Percentiles rank a stretch among this genome's conserved stretches.
Conservation (phyloP, 768 basidiomycete genomes). For the Infundibulicybe gibba region DNA sequence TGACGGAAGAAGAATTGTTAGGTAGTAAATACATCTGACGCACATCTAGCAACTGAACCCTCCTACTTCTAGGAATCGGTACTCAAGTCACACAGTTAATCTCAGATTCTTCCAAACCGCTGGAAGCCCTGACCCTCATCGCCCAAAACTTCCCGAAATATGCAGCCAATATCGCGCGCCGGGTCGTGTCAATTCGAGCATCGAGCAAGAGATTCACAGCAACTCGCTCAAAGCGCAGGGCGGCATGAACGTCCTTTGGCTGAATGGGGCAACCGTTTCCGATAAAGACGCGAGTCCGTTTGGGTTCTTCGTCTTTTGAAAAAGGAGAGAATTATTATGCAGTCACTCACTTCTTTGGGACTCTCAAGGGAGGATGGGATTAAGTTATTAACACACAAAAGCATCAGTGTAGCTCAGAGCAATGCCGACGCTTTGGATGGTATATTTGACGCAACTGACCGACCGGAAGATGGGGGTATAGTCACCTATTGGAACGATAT, state of each 20-base stretch:
- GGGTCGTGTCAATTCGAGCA: constrained; percentile 49
- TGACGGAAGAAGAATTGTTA: constrained; percentile 49
- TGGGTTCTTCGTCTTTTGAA: constrained; percentile 68
- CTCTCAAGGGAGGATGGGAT: constrained; percentile 63
- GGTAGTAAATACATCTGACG: constrained; percentile 27
- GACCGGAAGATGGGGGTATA: constrained; percentile 69
- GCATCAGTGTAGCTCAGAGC: constrained; percentile 48
- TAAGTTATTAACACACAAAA: constrained; percentile 66
- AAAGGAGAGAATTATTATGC: constrained; percentile 64
- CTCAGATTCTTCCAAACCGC: constrained; percentile 48
- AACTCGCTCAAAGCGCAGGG: constrained; percentile 54
- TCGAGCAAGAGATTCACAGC: constrained; percentile 51
- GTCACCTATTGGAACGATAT: constrained; percentile 91
- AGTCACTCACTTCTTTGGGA: constrained; percentile 57
- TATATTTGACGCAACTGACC: constrained; percentile 89
- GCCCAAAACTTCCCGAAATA: constrained; percentile 91
- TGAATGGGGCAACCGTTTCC: constrained; percentile 69
- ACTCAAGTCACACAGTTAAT: constrained; percentile 75
- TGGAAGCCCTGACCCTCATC: constrained; percentile 60
- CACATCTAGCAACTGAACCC: constrained; percentile 1
- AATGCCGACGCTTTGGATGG: constrained; percentile 55
- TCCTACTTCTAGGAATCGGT: constrained; percentile 51
- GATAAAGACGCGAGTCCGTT: constrained; percentile 71
- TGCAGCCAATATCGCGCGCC: constrained; percentile 67
- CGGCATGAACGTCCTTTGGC: constrained; percentile 63